Evolutionary conservation across 306 rosid genomes (phyloP), one percentile per base, ranked within the genome.

Genomic region (Vachellia pachyceras): DNA sequence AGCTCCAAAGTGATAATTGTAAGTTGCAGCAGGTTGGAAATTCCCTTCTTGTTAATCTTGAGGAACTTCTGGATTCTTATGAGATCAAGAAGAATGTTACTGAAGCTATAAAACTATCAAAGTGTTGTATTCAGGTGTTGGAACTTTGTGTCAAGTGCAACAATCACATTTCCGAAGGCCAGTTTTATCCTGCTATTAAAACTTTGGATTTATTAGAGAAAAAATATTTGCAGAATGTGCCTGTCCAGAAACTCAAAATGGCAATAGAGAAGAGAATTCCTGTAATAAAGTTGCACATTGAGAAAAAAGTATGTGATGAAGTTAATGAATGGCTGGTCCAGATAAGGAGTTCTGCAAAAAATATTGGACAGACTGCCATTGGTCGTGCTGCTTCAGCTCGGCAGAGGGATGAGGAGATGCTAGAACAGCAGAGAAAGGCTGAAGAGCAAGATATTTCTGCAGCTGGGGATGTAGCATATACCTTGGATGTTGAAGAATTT

Each of bases 261-360:
- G 91, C 85, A 60, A 75, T 91, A 69, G 95, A 90, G 82, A 90
- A 86, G 80, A 92, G 83, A 85, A 85, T 94, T 73, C 98, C 97
- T 12, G 72, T 83, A 22, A 92, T 94, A 61, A 94, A 91, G 76
- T 73, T 17, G 33, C 97, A 94, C 86, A 86, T 92, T 55, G 94
- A 89, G 90, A 92, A 92, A 90, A 87, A 84, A 81, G 92, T 91
- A 17, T 85, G 87, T 63, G 83, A 90, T 76, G 90, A 91, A 47
- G 91, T 94, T 78, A 94, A 92, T 82, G 98, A 94, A 77, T 94
- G 98, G 98, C 89, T 94, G 76, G 95, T 90, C 17, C 97, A 90
- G 33, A 82, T 95, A 20, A 81, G 98, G 75, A 91, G 97, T 68
- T 90, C 98, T 47, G 93, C 94, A 5, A 92, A 92, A 81, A 79